A percentile compares a stretch with the other conserved stretches of the same genome.
Conservation (phyloP, 2,329 filamentous ascomycete genomes). For the Scedosporium minutisporum region DNA sequence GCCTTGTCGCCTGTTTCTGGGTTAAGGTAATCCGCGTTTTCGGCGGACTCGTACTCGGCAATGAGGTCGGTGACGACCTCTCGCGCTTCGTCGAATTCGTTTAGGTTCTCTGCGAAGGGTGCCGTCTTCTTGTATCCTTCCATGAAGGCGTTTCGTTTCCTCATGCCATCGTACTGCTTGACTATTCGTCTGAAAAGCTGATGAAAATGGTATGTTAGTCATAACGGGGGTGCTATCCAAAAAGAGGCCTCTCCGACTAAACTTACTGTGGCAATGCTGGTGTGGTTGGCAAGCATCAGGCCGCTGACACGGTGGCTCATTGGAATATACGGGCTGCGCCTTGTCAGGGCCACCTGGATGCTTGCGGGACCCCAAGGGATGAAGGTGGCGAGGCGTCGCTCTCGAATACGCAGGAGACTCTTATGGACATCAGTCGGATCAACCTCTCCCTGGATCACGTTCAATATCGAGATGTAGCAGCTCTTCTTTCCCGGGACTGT, state of each 20-base stretch:
- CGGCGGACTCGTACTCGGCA: slow-evolving; percentile 90
- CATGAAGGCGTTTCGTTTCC: slow-evolving; percentile 94
- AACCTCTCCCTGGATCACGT: slow-evolving; percentile 97
- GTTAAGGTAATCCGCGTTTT: slow-evolving; percentile 81
- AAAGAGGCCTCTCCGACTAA: neutral
- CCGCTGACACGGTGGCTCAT: slow-evolving; percentile 92
- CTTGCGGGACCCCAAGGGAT: slow-evolving; percentile 98
- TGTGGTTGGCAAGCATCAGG: slow-evolving; percentile 96
- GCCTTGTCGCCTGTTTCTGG: slow-evolving; percentile 51
- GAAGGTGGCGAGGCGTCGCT: slow-evolving; percentile 87
- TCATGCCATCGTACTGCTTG: slow-evolving; percentile 82
- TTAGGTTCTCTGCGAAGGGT: slow-evolving; percentile 81
- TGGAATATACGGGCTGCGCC: slow-evolving; percentile 90
- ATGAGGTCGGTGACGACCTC: slow-evolving; percentile 88
- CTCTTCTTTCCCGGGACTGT: slow-evolving; percentile 92
- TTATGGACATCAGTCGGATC: slow-evolving; percentile 98
- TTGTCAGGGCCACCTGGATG: slow-evolving; percentile 93
- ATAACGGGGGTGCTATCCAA: too few species aligned
- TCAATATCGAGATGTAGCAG: slow-evolving; percentile 97
- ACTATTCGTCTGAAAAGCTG: slow-evolving; percentile 89
- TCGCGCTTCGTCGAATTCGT: slow-evolving; percentile 90
- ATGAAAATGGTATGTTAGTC: neutral
- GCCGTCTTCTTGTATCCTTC: slow-evolving; percentile 94
- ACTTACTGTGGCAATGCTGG: slow-evolving; percentile 79
- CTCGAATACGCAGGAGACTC: slow-evolving; percentile 88